These are phyloP conservation scores for Nemania abortiva DNA, from an alignment of 2,329 filamentous ascomycete species.

Conservation along the genomic window DNA sequence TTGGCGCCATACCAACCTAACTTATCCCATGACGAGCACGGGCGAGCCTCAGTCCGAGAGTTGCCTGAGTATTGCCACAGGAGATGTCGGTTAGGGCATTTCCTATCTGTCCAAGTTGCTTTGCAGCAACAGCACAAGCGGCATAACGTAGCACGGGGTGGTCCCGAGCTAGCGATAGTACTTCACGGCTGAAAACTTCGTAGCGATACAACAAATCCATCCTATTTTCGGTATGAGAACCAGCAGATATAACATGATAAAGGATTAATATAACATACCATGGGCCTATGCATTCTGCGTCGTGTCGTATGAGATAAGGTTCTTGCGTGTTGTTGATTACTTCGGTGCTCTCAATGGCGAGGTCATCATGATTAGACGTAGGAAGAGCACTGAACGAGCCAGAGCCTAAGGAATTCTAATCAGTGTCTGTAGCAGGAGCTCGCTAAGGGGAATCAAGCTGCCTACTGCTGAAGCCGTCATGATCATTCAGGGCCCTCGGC, in stretches of 20 bases:
- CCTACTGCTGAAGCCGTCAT: too few species aligned
- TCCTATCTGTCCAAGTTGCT: not conserved
- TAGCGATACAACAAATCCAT: not conserved
- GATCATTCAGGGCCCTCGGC: too few species aligned
- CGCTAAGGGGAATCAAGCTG: too few species aligned
- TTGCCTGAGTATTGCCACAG: not conserved
- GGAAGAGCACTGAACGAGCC: not conserved
- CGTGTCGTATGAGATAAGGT: not conserved
- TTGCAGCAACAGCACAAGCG: not conserved
- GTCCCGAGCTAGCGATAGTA: not conserved
- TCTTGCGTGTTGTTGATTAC: not conserved
- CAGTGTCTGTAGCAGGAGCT: too few species aligned
- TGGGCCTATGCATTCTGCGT: not conserved
- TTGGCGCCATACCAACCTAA: constrained; percentile 1
- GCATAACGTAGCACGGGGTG: not conserved
- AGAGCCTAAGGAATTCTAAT: not conserved
- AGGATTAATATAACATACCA: not conserved
- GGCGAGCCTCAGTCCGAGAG: not conserved
- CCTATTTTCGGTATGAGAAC: not conserved
- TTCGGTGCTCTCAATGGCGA: not conserved
- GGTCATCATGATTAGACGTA: not conserved
- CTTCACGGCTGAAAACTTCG: not conserved
- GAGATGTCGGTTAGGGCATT: not conserved
- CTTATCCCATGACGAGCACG: not conserved
- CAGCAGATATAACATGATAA: too few species aligned